Evolutionary conservation across 805 yeast genomes (phyloP).

Genomic region (Metschnikowia henanensis): DNA sequence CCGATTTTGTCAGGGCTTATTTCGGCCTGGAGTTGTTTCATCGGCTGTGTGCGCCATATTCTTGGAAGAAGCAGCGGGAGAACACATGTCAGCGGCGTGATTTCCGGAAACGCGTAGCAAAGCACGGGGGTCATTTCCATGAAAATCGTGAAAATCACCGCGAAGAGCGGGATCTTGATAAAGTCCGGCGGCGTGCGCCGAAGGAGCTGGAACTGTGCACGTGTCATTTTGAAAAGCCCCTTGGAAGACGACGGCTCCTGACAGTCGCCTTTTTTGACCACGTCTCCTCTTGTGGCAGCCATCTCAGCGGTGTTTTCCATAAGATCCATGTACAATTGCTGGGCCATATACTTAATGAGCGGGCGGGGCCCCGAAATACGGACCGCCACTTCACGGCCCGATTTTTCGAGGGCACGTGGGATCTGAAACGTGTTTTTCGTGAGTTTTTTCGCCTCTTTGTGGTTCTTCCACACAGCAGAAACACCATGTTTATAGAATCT

Average conservation of each 20-base stretch:
- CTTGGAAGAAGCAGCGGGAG: constrained; percentile 47
- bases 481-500: constrained; percentile 61
- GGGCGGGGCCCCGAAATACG: constrained; percentile 34
- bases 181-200: constrained; percentile 52
- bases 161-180: constrained; percentile 53
- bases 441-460: constrained; percentile 19
- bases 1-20: constrained; percentile 1
- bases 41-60: constrained; percentile 26
- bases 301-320: constrained; percentile 34
- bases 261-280: constrained; percentile 16
- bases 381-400: constrained; percentile 27
- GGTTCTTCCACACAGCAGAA: constrained; percentile 51
- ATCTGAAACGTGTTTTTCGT: constrained; percentile 22
- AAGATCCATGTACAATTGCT: constrained; percentile 32
- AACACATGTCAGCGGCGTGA: constrained; percentile 59
- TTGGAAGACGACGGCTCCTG: constrained; percentile 10
- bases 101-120: constrained; percentile 52
- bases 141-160: constrained; percentile 45
- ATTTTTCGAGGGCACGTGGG: constrained; percentile 19
- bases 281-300: constrained; percentile 20
- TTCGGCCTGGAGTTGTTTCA: not conserved
- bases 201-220: constrained; percentile 52
- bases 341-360: constrained; percentile 37
- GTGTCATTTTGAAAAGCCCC: constrained; percentile 38
- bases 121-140: constrained; percentile 55